Evolutionary conservation across 2,329 filamentous ascomycete species (phyloP).

Genomic region (Colletotrichum sp.): DNA sequence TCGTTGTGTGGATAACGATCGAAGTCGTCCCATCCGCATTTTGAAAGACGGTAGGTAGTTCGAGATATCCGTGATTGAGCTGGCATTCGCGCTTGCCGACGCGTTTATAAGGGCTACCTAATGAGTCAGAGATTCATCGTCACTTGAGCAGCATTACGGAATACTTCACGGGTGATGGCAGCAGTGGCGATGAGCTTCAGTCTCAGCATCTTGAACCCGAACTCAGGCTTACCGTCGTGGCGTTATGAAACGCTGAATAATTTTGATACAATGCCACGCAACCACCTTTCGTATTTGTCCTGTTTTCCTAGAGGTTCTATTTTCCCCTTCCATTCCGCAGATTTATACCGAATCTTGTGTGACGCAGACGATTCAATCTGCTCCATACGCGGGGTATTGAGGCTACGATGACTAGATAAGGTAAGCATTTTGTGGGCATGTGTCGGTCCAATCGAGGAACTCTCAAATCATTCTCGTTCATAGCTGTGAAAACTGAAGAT

Average conservation of each 20-base stretch:
- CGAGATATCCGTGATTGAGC: not conserved
- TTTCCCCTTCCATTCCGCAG: too few species aligned
- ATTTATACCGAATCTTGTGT: not conserved
- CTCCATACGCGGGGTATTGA: not conserved
- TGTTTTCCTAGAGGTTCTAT: not conserved
- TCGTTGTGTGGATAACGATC: not conserved
- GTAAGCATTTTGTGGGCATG: not conserved
- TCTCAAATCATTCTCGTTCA: not conserved
- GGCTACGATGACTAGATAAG: not conserved
- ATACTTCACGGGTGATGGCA: not conserved
- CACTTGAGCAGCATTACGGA: not conserved
- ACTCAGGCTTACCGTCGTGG: not conserved
- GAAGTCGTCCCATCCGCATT: not conserved
- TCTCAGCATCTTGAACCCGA: not conserved
- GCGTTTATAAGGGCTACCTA: not conserved
- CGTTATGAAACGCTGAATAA: not conserved
- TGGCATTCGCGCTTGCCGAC: not conserved
- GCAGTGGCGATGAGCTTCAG: not conserved
- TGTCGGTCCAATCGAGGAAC: not conserved
- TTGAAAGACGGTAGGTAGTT: not conserved
- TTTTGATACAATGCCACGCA: not conserved
- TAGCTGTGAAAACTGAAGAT: not conserved
- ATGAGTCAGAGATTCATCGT: not conserved
- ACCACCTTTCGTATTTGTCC: not conserved
- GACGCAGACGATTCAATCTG: not conserved